Conservation (phyloP, 192 early-diverging fungal species). For the Radiomyces spectabilis region DNA sequence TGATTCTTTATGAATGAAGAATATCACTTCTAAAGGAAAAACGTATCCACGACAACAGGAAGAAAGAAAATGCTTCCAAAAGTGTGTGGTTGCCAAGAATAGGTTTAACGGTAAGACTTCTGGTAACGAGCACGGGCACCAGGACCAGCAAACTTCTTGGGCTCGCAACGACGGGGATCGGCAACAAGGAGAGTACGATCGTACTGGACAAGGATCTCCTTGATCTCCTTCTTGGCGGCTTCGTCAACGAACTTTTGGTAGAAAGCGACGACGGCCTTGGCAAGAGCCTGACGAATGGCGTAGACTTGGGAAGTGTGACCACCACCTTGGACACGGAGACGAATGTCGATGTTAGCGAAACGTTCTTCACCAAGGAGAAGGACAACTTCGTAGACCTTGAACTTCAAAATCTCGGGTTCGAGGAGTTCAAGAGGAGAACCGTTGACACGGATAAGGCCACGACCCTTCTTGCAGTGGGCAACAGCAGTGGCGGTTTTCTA, state of each 20-base stretch:
- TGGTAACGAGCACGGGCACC: constrained; percentile 96
- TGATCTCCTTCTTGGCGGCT: constrained; percentile 99
- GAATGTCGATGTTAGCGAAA: constrained; percentile 94
- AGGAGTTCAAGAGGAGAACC: constrained; percentile 92
- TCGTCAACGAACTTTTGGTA: constrained; percentile 99
- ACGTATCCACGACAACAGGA: too few species aligned
- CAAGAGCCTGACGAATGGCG: constrained; percentile 95
- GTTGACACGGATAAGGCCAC: constrained; percentile 96
- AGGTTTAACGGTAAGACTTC: constrained; percentile 82
- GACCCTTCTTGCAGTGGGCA: constrained; percentile 96
- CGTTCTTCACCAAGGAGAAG: constrained; percentile 92
- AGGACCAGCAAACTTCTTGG: constrained; percentile 98
- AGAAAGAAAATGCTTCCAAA: too few species aligned
- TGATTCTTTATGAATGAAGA: too few species aligned
- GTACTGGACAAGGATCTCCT: constrained; percentile 80
- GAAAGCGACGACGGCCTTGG: constrained; percentile 97
- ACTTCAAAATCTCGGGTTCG: constrained; percentile 92
- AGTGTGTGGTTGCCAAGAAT: too few species aligned
- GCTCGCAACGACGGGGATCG: constrained; percentile 97
- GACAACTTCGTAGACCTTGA: constrained; percentile 98
- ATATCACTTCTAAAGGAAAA: too few species aligned
- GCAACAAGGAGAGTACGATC: constrained; percentile 97
- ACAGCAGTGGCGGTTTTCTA: constrained; percentile 99
- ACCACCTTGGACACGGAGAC: constrained; percentile 94
- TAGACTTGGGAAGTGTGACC: constrained; percentile 94